phyloP scores from a whole-genome alignment of 2,329 filamentous ascomycete species.

The Pseudogymnoascus sp. region DNA sequence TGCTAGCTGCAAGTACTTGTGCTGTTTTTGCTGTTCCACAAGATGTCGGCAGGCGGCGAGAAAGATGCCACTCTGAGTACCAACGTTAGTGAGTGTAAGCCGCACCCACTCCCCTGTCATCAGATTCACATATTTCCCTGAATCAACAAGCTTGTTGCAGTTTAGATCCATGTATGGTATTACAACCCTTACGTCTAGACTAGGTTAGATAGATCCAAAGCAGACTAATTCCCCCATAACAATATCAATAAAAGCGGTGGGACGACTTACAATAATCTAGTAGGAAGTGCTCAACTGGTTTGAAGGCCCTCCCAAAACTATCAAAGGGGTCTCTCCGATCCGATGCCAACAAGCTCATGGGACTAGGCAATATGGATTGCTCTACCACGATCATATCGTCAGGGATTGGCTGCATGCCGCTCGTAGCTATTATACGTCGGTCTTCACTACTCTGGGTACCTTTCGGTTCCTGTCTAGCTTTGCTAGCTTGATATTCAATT shows the following conservation, averaged over 20 bases:
- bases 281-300: background rate
- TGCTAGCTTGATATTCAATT: slow-evolving; percentile 8
- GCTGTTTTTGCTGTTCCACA: slow-evolving; percentile 1
- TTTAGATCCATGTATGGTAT: slow-evolving; percentile 8
- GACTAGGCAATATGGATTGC: background rate
- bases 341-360: background rate
- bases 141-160: background rate
- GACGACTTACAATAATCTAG: background rate
- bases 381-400: background rate
- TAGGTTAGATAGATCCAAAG: background rate
- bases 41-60: slow-evolving; percentile 15
- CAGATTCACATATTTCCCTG: background rate
- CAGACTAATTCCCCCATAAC: background rate
- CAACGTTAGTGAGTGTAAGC: slow-evolving; percentile 10
- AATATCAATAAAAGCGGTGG: background rate
- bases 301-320: background rate
- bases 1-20: slow-evolving; percentile 10
- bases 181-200: slow-evolving; percentile 11
- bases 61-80: slow-evolving; percentile 11
- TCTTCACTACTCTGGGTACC: background rate
- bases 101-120: slow-evolving; percentile 15
- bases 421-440: background rate
- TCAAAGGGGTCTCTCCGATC: background rate
- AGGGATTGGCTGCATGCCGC: background rate
- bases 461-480: background rate